These are phyloP conservation scores for Penicillium sp. DNA, from an alignment of 2,329 filamentous ascomycete genomes.

Conservation along the genomic window DNA sequence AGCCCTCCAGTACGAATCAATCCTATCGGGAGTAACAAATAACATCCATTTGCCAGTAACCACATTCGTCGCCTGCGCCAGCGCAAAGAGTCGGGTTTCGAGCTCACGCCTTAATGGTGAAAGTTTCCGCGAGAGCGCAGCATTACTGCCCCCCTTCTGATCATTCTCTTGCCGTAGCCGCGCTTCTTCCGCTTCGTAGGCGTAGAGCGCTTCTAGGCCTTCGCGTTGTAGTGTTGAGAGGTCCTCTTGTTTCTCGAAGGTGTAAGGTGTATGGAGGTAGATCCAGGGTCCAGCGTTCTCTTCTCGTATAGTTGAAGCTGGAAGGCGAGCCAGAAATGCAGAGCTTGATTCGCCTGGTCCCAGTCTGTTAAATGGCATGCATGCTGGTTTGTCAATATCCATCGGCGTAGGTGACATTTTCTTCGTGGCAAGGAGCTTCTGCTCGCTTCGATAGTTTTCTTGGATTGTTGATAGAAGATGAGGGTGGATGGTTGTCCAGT, in stretches of 20 bases:
- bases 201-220: conserved; percentile 60
- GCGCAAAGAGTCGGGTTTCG: conserved; percentile 60
- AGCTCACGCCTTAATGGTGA: conserved; percentile 49
- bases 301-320: conserved; percentile 65
- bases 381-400: conserved; percentile 1
- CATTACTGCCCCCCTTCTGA: conserved; percentile 45
- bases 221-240: conserved; percentile 56
- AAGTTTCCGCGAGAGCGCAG: conserved; percentile 43
- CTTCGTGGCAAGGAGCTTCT: not conserved
- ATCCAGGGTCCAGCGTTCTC: conserved; percentile 67
- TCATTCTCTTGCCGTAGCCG: conserved; percentile 57
- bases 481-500: conserved; percentile 49
- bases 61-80: conserved; percentile 65
- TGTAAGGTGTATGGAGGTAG: conserved; percentile 68
- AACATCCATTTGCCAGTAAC: conserved; percentile 65
- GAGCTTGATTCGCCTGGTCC: conserved; percentile 62
- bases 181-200: conserved; percentile 52
- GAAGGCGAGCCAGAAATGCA: conserved; percentile 70
- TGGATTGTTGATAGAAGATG: conserved; percentile 40
- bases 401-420: conserved; percentile 9
- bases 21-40: conserved; percentile 27
- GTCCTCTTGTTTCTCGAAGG: conserved; percentile 46
- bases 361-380: conserved; percentile 17
- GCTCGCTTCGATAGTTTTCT: not conserved
- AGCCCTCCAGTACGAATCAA: conserved; percentile 56